A percentile compares a stretch with the other conserved stretches of the same genome.
phyloP scores from a whole-genome alignment of 805 yeast species.

The Naumovozyma baii region DNA sequence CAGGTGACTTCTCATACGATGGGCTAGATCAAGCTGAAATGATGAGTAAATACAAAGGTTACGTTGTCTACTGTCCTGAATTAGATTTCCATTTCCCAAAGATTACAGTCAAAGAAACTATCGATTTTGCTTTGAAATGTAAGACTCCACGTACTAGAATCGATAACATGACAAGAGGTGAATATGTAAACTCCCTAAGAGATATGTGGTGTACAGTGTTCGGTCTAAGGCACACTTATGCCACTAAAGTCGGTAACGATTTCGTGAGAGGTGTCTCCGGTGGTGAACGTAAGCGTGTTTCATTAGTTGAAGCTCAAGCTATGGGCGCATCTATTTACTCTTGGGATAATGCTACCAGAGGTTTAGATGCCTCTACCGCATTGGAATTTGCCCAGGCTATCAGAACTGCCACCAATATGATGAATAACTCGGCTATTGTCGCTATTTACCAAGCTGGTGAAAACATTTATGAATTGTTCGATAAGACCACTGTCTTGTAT shows the following conservation, averaged over 20 bases:
- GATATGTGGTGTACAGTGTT: conserved; percentile 37
- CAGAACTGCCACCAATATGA: conserved; percentile 48
- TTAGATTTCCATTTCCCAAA: conserved; percentile 43
- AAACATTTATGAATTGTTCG: conserved; percentile 51
- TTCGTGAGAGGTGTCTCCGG: conserved; percentile 63
- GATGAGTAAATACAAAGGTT: conserved; percentile 38
- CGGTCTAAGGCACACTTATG: conserved; percentile 50
- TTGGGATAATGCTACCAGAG: conserved; percentile 65
- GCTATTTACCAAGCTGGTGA: conserved; percentile 65
- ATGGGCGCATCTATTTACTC: conserved; percentile 46
- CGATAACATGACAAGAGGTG: conserved; percentile 33
- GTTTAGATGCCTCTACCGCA: conserved; percentile 63
- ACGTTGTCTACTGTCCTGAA: conserved; percentile 45
- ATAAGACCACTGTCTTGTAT: conserved; percentile 50
- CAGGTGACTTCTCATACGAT: conserved; percentile 39
- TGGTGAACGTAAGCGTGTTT: conserved; percentile 65
- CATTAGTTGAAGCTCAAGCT: conserved; percentile 55
- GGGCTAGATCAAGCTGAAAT: conserved; percentile 40
- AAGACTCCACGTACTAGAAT: conserved; percentile 39
- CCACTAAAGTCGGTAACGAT: conserved; percentile 60
- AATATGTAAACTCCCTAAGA: conserved; percentile 33
- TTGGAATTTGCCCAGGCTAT: conserved; percentile 53
- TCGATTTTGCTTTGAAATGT: conserved; percentile 40
- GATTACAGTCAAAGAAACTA: conserved; percentile 43
- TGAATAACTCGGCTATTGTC: conserved; percentile 48